phyloP scores from a whole-genome alignment of 768 basidiomycete species.

The Favolaschia claudopus region DNA sequence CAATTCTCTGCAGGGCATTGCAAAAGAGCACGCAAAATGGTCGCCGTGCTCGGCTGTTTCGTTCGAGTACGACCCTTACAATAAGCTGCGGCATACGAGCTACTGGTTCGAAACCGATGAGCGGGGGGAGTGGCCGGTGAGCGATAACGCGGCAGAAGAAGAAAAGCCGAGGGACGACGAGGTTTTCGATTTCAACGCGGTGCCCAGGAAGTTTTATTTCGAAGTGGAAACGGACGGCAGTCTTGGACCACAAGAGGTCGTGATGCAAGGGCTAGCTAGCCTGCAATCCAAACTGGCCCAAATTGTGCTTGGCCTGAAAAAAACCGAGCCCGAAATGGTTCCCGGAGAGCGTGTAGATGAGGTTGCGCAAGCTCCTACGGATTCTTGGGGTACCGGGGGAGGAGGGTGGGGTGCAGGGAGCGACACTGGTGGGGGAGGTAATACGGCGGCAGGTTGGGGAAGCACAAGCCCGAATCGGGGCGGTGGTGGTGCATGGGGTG shows the following conservation, averaged over 20 bases:
- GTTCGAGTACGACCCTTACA: slow-evolving; percentile 98
- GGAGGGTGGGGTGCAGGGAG: slow-evolving; percentile 36
- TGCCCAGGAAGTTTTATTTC: slow-evolving; percentile 91
- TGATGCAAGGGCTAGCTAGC: slow-evolving; percentile 83
- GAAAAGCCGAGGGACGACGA: slow-evolving; percentile 82
- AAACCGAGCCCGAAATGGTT: slow-evolving; percentile 63
- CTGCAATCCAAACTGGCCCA: slow-evolving; percentile 84
- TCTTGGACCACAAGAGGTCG: slow-evolving; percentile 86
- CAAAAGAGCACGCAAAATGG: slow-evolving; percentile 99
- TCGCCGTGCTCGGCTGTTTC: slow-evolving; percentile 94
- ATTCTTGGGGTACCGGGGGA: slow-evolving; percentile 35
- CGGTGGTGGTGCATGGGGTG: slow-evolving; percentile 45
- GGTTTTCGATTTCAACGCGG: slow-evolving; percentile 87
- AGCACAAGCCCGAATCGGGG: slow-evolving; percentile 22
- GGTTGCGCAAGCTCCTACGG: slow-evolving; percentile 23
- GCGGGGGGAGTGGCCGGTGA: slow-evolving; percentile 89
- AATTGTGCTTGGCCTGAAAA: slow-evolving; percentile 78
- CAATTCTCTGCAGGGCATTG: slow-evolving; percentile 73
- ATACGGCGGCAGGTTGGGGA: slow-evolving; percentile 28
- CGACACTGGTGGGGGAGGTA: slow-evolving; percentile 16
- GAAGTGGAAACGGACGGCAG: slow-evolving; percentile 96
- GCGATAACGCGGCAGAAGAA: slow-evolving; percentile 86
- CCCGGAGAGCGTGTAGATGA: slow-evolving; percentile 24
- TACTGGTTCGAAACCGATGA: slow-evolving; percentile 92
- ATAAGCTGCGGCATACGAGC: slow-evolving; percentile 93